Conservation (phyloP, 2,329 filamentous ascomycete species). For the Ophiocordyceps unilateralis region DNA sequence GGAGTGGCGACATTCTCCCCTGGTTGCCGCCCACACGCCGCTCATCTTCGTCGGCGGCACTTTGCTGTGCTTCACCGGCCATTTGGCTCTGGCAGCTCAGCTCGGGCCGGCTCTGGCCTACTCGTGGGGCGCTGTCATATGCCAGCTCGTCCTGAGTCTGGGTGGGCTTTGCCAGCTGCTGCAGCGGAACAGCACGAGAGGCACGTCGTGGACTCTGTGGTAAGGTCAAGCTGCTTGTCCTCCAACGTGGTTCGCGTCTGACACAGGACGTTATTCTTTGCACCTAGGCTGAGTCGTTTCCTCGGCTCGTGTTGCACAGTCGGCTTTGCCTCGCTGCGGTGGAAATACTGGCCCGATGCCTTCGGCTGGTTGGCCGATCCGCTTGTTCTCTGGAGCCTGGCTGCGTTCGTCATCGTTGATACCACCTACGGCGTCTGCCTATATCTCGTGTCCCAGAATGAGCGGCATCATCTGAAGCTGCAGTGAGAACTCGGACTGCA, state of each 20-base stretch:
- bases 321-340: constrained; percentile 3
- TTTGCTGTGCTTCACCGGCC: constrained; percentile 4
- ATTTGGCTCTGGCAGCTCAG: constrained; percentile 4
- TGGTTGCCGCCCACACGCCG: constrained; percentile 3
- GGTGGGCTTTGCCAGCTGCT: constrained; percentile 4
- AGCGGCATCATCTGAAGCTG: neutral
- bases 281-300: constrained; percentile 4
- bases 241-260: neutral
- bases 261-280: neutral
- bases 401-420: constrained; percentile 2
- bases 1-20: constrained; percentile 4
- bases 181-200: constrained; percentile 4
- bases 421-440: constrained; percentile 3
- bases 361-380: constrained; percentile 4
- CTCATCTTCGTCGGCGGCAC: constrained; percentile 3
- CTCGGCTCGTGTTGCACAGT: constrained; percentile 4
- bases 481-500: too few relatives aligned
- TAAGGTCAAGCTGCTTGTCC: neutral
- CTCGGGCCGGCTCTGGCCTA: constrained; percentile 5
- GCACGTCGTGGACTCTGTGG: constrained; percentile 4
- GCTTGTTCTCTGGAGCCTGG: constrained; percentile 4
- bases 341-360: constrained; percentile 4
- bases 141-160: constrained; percentile 4
- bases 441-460: neutral
- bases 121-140: constrained; percentile 5